Base-by-base conservation (phyloP, 2,329 filamentous ascomycete genomes). In the Aspergillus flavus region DNA sequence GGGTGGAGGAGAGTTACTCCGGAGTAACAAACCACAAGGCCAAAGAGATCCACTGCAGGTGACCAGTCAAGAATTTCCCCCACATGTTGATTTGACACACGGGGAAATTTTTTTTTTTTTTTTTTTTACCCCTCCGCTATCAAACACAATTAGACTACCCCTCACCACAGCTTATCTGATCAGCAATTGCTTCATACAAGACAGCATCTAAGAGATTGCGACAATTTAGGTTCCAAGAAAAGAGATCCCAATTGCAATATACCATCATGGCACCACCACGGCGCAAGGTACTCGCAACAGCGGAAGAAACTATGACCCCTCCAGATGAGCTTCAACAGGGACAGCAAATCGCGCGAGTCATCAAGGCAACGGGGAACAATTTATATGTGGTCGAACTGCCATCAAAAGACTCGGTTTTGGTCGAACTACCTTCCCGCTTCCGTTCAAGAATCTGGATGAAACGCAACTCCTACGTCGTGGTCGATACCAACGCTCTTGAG, bases 371-470 rank as follows among this genome's bases (percentile, higher is more conserved):
- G 69, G 94, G 94, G 69, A 97, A 97, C 81, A 96, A 91, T 77
- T 84, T 96, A 48, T 98, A 96, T 83, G 86, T 86, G 50, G 92
- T 94, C 73, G 85, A 89, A 73, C 82, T 94, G 34, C 88, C 94
- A 28, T 84, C 84, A 70, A 85, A 86, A 63, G 86, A 88, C 71
- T 80, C 84, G 7, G 78, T 94, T 45, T 81, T 96, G 21, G 89
- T 93, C 26, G 93, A 97, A 82, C 87, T 99, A 23, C 90, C 92
- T 11, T 83, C 92, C 30, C 88, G 89, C 46, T 97, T 98, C 76
- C 91, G 94, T 65, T 95, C 92, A 68, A 95, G 92, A 2, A 92
- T 98, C 67, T 98, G 93, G 92, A 91, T 98, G 76, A 94, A 91
- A 78, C 89, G 93, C 21, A 91, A 93, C 34, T 92, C 93, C 0